Evolutionary conservation across 306 rosid species (phyloP).

Genomic region (Morella rubra): DNA sequence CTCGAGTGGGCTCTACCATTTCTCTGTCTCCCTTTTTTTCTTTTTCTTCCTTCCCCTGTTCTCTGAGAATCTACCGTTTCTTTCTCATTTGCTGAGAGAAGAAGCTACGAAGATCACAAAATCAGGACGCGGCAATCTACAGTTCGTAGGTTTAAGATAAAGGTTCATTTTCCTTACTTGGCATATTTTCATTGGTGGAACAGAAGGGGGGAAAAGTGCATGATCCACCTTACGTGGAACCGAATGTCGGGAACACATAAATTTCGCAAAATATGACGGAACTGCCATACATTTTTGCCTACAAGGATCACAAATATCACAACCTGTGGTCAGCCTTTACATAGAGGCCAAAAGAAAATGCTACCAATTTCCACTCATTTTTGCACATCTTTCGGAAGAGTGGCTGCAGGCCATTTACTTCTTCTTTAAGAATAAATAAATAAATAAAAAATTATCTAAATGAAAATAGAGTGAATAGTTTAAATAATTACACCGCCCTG

Average conservation of each 20-base stretch:
- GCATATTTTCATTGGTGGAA: slow-evolving; percentile 27
- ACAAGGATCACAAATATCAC: no score
- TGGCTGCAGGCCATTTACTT: no score
- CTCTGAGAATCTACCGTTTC: neutral
- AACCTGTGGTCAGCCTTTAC: no score
- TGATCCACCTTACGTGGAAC: slow-evolving; percentile 16
- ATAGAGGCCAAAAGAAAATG: neutral
- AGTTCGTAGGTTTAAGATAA: slow-evolving; percentile 27
- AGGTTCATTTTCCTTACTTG: slow-evolving; percentile 9
- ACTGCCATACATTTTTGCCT: neutral
- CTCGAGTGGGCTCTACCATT: neutral
- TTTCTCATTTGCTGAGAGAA: neutral
- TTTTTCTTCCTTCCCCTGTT: no score
- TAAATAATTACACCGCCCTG: no score
- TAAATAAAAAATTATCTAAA: no score
- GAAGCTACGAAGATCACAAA: neutral
- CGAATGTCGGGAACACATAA: neutral
- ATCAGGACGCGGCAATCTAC: slow-evolving; percentile 20
- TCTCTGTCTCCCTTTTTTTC: no score
- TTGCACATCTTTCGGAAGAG: neutral
- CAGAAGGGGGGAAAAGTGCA: neutral
- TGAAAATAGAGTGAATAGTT: no score
- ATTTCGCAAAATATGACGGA: slow-evolving; percentile 18
- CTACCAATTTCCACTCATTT: neutral
- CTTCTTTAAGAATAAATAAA: no score